A percentile compares a stretch with the other conserved stretches of the same genome.
Conservation (phyloP, 2,329 filamentous ascomycete species). For the Hymenoscyphus scutula region DNA sequence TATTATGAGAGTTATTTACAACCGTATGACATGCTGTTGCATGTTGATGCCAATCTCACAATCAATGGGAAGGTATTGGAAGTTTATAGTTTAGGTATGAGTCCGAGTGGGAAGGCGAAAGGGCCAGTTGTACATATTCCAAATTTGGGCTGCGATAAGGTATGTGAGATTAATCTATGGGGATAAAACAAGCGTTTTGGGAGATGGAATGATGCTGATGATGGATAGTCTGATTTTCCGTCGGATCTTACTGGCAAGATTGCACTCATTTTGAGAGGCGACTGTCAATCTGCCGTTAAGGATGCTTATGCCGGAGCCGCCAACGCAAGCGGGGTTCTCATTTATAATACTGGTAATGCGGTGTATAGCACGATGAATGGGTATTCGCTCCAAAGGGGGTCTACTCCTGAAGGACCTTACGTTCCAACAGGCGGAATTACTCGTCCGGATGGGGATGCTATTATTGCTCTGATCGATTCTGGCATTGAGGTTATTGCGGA, state of each 20-base stretch:
- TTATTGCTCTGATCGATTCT: conserved; percentile 15
- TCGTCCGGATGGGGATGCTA: conserved; percentile 36
- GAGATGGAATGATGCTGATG: not conserved
- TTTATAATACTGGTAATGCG: conserved; percentile 67
- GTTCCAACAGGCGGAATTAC: conserved; percentile 47
- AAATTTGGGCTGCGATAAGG: conserved; percentile 24
- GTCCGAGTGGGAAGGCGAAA: conserved; percentile 15
- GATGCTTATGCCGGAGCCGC: conserved; percentile 63
- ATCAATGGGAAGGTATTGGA: conserved; percentile 12
- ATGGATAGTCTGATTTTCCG: conserved; percentile 55
- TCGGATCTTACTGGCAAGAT: conserved; percentile 57
- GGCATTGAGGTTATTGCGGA: conserved; percentile 17
- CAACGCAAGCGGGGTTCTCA: conserved; percentile 65
- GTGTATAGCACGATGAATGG: conserved; percentile 28
- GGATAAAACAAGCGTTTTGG: not conserved
- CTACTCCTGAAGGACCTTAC: conserved; percentile 54
- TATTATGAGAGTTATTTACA: conserved; percentile 45
- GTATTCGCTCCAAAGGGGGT: conserved; percentile 25
- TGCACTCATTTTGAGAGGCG: conserved; percentile 66
- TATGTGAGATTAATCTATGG: not conserved
- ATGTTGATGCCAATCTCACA: conserved; percentile 15
- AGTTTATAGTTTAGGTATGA: conserved; percentile 16
- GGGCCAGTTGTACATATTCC: conserved; percentile 19
- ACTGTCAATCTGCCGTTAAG: conserved; percentile 69
- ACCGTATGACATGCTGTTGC: conserved; percentile 38